Evolutionary conservation across 169 alveolate genomes (phyloP).

Genomic region (Plasmodium fragile): DNA sequence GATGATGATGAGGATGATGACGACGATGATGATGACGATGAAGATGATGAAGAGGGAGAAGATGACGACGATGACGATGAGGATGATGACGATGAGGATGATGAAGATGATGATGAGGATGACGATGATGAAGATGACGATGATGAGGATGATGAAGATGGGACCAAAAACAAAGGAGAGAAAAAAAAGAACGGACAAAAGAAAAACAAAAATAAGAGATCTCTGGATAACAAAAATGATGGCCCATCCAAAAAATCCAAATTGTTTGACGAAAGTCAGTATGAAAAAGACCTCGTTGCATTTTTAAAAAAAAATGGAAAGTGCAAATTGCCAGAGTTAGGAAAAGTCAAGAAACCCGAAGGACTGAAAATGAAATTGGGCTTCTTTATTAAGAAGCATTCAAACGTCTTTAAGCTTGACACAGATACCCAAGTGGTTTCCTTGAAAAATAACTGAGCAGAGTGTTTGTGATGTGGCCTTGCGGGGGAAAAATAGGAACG

Average conservation of each 20-base stretch:
- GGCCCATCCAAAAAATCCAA: slow-evolving; percentile 59
- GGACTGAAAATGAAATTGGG: slow-evolving; percentile 86
- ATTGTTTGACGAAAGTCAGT: slow-evolving; percentile 73
- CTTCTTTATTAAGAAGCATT: slow-evolving; percentile 81
- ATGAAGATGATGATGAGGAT: slow-evolving; percentile 76
- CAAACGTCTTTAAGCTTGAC: slow-evolving; percentile 81
- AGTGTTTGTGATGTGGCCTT: background rate
- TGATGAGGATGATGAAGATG: slow-evolving; percentile 85
- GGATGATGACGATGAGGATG: slow-evolving; percentile 80
- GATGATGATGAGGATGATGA: slow-evolving; percentile 79
- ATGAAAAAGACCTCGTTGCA: slow-evolving; percentile 82
- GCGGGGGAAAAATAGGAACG: background rate
- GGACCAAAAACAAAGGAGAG: slow-evolving; percentile 81
- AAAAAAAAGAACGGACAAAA: slow-evolving; percentile 82
- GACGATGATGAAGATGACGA: slow-evolving; percentile 89
- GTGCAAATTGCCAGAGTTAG: slow-evolving; percentile 85
- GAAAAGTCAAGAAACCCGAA: slow-evolving; percentile 88
- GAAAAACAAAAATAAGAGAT: slow-evolving; percentile 77
- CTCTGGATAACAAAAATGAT: slow-evolving; percentile 49
- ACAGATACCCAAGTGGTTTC: slow-evolving; percentile 73
- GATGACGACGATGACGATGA: slow-evolving; percentile 84
- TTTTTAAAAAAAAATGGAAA: slow-evolving; percentile 88
- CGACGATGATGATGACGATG: slow-evolving; percentile 67
- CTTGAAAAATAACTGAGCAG: slow-evolving; percentile 17
- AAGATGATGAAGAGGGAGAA: slow-evolving; percentile 79